A percentile compares a stretch with the other conserved stretches of the same genome.
These are phyloP conservation scores for Ephemerocybe angulata DNA, from an alignment of 768 basidiomycete species.

Conservation along the genomic window DNA sequence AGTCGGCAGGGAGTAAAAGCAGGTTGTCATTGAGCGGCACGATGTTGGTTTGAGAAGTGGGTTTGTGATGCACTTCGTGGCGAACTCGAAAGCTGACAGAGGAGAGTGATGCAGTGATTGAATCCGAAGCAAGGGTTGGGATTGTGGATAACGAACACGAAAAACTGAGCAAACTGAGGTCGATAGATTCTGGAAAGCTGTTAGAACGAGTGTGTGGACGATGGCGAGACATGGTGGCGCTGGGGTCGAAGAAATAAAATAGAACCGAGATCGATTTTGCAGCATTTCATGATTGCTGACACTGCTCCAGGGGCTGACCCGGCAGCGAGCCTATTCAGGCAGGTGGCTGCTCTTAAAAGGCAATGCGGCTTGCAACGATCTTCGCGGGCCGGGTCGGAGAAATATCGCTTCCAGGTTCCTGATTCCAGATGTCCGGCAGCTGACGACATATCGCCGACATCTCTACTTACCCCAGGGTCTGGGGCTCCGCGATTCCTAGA, in stretches of 20 bases:
- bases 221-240: not conserved
- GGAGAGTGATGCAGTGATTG: not conserved
- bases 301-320: slow-evolving; percentile 5
- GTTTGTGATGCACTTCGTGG: not conserved
- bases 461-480: too few relatives aligned
- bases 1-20: not conserved
- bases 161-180: slow-evolving; percentile 5
- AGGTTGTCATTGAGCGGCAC: slow-evolving; percentile 6
- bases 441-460: too few relatives aligned
- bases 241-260: not conserved
- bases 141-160: not conserved
- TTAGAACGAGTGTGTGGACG: not conserved
- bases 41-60: not conserved
- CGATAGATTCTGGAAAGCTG: slow-evolving; percentile 1
- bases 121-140: not conserved
- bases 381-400: slow-evolving; percentile 6
- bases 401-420: slow-evolving; percentile 2
- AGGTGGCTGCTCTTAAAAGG: not conserved
- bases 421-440: not conserved
- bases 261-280: not conserved
- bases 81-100: not conserved
- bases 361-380: not conserved
- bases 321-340: not conserved
- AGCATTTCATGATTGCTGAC: not conserved
- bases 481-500: too few relatives aligned